phyloP scores from a whole-genome alignment of 2,329 filamentous ascomycete genomes.

The Plenodomus tracheiphilus region DNA sequence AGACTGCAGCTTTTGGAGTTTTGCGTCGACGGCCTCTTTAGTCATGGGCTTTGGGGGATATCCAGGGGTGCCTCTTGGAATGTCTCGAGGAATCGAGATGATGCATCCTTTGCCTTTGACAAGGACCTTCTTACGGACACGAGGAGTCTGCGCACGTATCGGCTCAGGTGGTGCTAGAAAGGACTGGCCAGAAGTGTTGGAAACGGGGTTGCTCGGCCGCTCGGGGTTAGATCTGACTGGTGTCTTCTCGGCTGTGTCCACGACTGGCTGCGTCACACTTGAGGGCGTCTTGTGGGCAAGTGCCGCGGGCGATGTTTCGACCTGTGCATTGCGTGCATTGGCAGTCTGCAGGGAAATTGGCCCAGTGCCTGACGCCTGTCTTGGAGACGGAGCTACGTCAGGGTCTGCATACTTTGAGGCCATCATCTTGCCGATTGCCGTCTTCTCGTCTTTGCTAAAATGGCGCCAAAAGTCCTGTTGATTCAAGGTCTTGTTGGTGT shows the following conservation, averaged over 20 bases:
- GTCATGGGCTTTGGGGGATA: conserved; percentile 50
- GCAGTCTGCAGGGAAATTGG: conserved; percentile 15
- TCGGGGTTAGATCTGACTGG: conserved; percentile 4
- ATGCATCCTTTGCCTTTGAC: conserved; percentile 52
- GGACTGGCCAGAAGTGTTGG: conserved; percentile 10
- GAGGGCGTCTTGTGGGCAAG: conserved; percentile 11
- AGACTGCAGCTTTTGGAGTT: conserved; percentile 68
- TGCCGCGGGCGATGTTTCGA: conserved; percentile 19
- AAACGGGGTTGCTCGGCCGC: conserved; percentile 6
- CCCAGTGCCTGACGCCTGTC: conserved; percentile 26
- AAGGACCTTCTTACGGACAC: conserved; percentile 49
- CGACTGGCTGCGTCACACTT: conserved; percentile 21
- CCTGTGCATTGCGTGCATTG: conserved; percentile 19
- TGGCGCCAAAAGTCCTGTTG: conserved; percentile 55
- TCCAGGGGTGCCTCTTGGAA: conserved; percentile 46
- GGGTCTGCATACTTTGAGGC: conserved; percentile 46
- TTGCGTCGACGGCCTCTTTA: conserved; percentile 60
- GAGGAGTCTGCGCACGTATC: conserved; percentile 33
- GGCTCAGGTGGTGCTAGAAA: conserved; percentile 21
- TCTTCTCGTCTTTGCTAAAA: conserved; percentile 43
- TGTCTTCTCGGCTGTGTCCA: conserved; percentile 11
- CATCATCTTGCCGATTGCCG: conserved; percentile 46
- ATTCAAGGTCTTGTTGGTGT: conserved; percentile 53
- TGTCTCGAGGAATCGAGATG: conserved; percentile 50
- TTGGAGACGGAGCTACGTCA: conserved; percentile 39